Percentiles rank a stretch among this genome's conserved stretches.
Conservation (phyloP, 2,329 filamentous ascomycete species). For the Colletotrichum chrysophilum region DNA sequence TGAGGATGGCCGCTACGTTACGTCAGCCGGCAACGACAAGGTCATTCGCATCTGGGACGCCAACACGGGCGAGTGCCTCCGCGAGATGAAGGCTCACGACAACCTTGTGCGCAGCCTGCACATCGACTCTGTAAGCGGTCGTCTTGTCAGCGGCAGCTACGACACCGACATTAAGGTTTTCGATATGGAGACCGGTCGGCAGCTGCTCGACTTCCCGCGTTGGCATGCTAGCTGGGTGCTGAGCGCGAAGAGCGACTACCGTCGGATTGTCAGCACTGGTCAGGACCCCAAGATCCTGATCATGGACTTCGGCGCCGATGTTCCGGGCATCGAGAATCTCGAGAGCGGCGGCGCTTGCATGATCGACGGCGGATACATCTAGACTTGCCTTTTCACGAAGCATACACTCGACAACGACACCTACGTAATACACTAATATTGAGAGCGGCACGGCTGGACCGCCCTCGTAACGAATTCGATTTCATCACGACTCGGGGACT, state of each 20-base stretch:
- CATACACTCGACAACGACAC: not conserved
- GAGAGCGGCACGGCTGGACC: constrained; percentile 21
- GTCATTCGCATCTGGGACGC: constrained; percentile 97
- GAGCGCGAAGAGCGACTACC: constrained; percentile 93
- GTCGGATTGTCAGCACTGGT: constrained; percentile 91
- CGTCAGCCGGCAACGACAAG: constrained; percentile 94
- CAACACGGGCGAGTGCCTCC: constrained; percentile 83
- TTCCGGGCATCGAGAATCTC: constrained; percentile 63
- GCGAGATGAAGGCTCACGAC: constrained; percentile 81
- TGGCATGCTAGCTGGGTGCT: constrained; percentile 98
- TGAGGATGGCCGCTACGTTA: constrained; percentile 91
- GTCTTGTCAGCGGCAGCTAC: constrained; percentile 91
- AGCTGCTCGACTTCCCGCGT: constrained; percentile 85
- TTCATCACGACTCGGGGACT: not conserved
- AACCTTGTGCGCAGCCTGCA: constrained; percentile 89
- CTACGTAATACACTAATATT: constrained; percentile 15
- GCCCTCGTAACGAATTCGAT: constrained; percentile 9
- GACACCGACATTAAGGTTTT: constrained; percentile 96
- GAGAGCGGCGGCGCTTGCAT: constrained; percentile 45
- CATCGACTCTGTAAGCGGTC: constrained; percentile 84
- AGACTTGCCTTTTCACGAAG: not conserved
- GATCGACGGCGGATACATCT: constrained; percentile 38
- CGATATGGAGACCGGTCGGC: constrained; percentile 79
- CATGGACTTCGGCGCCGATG: constrained; percentile 82
- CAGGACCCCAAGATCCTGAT: constrained; percentile 93